These are phyloP conservation scores for Dendrobium catenatum DNA, from an alignment of 106 monocot genomes.

Conservation along the genomic window DNA sequence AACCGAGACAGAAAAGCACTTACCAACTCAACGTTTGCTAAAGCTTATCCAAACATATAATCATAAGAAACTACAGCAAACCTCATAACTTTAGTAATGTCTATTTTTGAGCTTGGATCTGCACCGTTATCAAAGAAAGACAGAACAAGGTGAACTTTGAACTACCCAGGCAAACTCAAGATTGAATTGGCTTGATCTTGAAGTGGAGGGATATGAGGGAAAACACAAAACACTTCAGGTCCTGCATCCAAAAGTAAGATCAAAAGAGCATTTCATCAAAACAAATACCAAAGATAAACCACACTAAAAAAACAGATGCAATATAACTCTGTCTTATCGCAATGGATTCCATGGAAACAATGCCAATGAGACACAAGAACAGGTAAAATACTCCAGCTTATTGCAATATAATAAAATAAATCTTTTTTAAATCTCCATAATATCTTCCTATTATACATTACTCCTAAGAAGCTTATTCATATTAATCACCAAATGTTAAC, in stretches of 20 bases:
- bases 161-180: neutral
- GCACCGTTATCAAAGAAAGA: neutral
- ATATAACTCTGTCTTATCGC: neutral
- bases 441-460: too few relatives aligned
- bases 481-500: too few relatives aligned
- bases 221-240: constrained; percentile 13
- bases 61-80: neutral
- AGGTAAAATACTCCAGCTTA: neutral
- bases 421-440: too few relatives aligned
- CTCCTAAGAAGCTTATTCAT: too few relatives aligned
- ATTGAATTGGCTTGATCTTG: constrained; percentile 19
- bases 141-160: neutral
- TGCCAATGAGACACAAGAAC: neutral
- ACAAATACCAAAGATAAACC: neutral
- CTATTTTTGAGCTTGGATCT: neutral
- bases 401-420: too few relatives aligned
- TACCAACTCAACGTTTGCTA: too few relatives aligned
- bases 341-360: neutral
- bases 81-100: neutral
- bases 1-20: neutral
- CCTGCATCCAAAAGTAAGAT: constrained; percentile 9
- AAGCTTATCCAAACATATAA: too few relatives aligned
- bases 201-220: constrained; percentile 16
- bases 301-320: neutral
- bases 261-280: neutral